Base-by-base conservation (phyloP, 2,329 filamentous ascomycete genomes). In the Xylaria digitata region DNA sequence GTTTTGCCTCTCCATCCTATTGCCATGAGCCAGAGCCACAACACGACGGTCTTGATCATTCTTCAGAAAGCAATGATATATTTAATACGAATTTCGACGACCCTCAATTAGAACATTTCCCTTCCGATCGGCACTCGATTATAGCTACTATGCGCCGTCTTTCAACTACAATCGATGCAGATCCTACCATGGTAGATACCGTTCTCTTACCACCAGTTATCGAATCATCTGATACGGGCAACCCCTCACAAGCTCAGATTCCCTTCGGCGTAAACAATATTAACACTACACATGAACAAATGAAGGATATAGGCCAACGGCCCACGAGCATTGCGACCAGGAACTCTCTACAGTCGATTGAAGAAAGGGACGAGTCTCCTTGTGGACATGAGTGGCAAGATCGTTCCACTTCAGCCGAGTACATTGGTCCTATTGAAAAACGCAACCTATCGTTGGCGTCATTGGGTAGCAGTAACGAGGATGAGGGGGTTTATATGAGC, bases 131-230 rank as follows among this genome's bases (percentile, higher is more conserved):
- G 19, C 61, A 71, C 13, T 73, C 76, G 30, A 78, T 78, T 52
- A 57, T 78, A 15, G 74, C 74, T 55, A 66, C 75, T n/a, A 58
- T 78, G 63, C 74, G 75, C 46, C 75, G 74, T 55, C 71, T 78
- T 43, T 76, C 75, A 21, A 71, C 70, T 7, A 73, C 70, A 50
- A 63, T 77, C 45, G 73, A 76, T 1, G 66, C 69, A 8, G 75
- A 77, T 63, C 70, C 68, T n/a, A 70, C 74, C 2, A 43, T 75
- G 21, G 66, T 71, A 23, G 69, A 73, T 21, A 68, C 53, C 7
- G 50, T 61, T 11, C 56, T 70, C 9, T 63, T 67, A 0, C 71
- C 75, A 9, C 64, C 73, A 2, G 42, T 74, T 7, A 46, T 72
- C 26, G 57, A 26, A 15, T 13, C 53, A 6, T 50, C 56, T 17